These are phyloP conservation scores for Ogataea wickerhamii DNA, from an alignment of 805 yeast species.

Conservation along the genomic window DNA sequence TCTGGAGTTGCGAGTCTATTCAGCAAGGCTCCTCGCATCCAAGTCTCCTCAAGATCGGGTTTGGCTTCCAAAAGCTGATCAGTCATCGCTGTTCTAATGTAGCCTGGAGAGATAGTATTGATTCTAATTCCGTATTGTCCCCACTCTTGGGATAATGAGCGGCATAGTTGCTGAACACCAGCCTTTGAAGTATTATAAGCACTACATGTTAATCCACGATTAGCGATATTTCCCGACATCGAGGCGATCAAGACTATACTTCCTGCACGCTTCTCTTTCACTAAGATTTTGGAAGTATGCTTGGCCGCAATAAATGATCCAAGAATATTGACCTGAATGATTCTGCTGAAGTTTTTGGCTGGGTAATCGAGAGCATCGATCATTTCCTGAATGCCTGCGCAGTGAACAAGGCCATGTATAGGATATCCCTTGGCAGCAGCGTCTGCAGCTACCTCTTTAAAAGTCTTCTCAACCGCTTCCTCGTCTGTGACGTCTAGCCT, in stretches of 20 bases:
- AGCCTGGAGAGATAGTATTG: slow-evolving; percentile 49
- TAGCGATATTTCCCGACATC: slow-evolving; percentile 50
- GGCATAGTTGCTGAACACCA: slow-evolving; percentile 43
- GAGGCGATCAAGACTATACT: slow-evolving; percentile 51
- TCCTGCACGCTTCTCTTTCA: slow-evolving; percentile 28
- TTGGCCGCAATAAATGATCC: slow-evolving; percentile 20
- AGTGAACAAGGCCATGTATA: slow-evolving; percentile 13
- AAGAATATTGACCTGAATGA: slow-evolving; percentile 13
- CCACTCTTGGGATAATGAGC: slow-evolving; percentile 45
- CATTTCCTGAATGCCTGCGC: slow-evolving; percentile 18
- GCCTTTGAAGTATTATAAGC: slow-evolving; percentile 48
- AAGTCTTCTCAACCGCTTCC: slow-evolving; percentile 7
- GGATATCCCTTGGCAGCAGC: slow-evolving; percentile 14
- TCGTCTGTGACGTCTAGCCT: slow-evolving; percentile 16
- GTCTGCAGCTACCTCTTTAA: slow-evolving; percentile 7
- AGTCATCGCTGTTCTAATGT: slow-evolving; percentile 43
- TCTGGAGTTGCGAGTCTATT: slow-evolving; percentile 17
- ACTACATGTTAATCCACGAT: slow-evolving; percentile 47
- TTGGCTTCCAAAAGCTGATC: slow-evolving; percentile 39
- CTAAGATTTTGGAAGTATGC: slow-evolving; percentile 14
- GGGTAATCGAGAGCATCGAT: slow-evolving; percentile 18
- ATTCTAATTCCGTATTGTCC: slow-evolving; percentile 49
- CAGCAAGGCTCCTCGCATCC: slow-evolving; percentile 19
- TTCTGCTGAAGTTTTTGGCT: slow-evolving; percentile 9
- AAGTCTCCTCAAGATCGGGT: slow-evolving; percentile 13